Base-by-base conservation (phyloP, 1,139 yeast genomes). In the Hyphopichia wangnamkhiaoensis region DNA sequence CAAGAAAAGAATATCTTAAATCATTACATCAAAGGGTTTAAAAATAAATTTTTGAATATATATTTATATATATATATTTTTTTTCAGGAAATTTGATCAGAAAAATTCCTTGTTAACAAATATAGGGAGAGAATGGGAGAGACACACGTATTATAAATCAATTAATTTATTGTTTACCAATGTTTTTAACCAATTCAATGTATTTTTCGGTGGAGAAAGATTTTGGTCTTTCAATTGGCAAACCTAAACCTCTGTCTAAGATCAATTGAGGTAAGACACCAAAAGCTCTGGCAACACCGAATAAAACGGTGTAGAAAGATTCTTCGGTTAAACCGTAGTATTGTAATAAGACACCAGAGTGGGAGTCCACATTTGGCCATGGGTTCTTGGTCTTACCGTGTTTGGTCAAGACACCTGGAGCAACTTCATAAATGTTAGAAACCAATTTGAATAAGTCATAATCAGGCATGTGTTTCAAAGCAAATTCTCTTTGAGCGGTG, bases 311-410 rank as follows among this genome's bases (percentile, higher is more conserved):
- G 82, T 93, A 93, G 87, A 89, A 93, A 41, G 94, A 83, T 59
- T 90, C 87, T 76, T 93, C 96, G 47, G 87, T 86, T 71, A 93
- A 80, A 53, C 98, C 98, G 76, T 91, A 93, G 82, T 93, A 90
- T 74, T 91, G 96, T 75, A 93, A 83, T 58, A 93, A 75, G 53
- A 91, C 96, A 75, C 98, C 98, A 40, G 97, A 90, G 74, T 89
- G 95, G 44, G 97, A 88, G 73, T 91, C 98, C 57, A 91, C 98
- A 70, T 91, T 91, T 71, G 98, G 98, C 93, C 93, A 90, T 74
- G 97, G 97, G 82, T 90, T 91, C 82, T 89, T 88, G 63, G 97
- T 90, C 82, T 91, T 91, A 71, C 98, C 98, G 71, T 91, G 98
- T 76, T 89, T 80, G 63, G 94, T 85, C 65, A 91, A 80, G 47